Evolutionary conservation across 1,284 basidiomycete genomes (phyloP), one percentile per base, ranked within the genome.

Genomic region (Xerocomus nothofagi): DNA sequence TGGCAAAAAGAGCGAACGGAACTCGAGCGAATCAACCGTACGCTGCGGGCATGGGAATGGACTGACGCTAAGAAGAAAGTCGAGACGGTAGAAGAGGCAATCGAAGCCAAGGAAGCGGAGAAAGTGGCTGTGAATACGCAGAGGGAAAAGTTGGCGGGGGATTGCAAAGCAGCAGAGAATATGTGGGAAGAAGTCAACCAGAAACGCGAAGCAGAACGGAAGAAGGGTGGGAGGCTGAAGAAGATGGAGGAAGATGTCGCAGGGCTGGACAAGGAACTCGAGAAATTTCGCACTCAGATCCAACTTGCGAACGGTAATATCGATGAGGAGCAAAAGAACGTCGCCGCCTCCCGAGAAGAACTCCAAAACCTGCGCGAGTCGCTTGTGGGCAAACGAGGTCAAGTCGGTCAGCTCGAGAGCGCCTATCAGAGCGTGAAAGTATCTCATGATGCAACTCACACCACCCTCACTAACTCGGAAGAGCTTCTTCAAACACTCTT

Each of bases 401-500:
- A 89, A 51, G 80, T 88, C 4, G 76, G 81, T 9, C 67, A 74
- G 21, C 70, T 92, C 44, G 84, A 84, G 39, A 70, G 71, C 1
- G 75, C 80, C 0, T 88, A 89, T 69, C 80, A 84, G 52, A 73
- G 71, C 1, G 78, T 90, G 32, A 94, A 95, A 63, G 79, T 84
- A 6, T 81, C 82, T 40, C 86, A 95, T 64, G 82, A 82, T 38
- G 70, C 75, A 0, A 77, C 84, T 0, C 78, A 86, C 44, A 73
- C 78, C 4, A 81, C 85, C 23, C 78, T 97, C 5, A 71, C 78
- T 21, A 88, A 84, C 32, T 82, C 88, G 15, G 96, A 99, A 68
- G 93, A 95, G 63, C 86, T 99, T n/a, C 79, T 99, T 0, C 96
- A 98, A 68, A 94, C 92, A 0, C 81, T 99, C 10, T 79, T 96